Evolutionary conservation across 1,139 yeast genomes (phyloP), one percentile per base, ranked within the genome.

Genomic region (Candida tropicalis): DNA sequence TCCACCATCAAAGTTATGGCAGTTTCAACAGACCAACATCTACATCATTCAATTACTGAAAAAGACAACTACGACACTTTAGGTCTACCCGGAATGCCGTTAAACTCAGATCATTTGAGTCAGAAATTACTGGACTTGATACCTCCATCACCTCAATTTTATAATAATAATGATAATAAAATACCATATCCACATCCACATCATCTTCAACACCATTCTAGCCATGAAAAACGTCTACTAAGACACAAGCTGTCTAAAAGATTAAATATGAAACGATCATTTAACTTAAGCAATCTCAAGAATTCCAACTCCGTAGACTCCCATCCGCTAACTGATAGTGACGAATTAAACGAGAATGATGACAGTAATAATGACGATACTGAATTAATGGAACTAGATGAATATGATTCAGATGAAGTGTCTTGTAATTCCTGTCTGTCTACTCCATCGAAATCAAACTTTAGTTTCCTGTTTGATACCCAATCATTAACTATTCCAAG

Each of bases 381-480:
- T 5, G 39, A 35, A 13, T 15, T 32, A 13, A 24, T 24, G 12
- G 37, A 41, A 24, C 7, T 26, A n/a, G 40, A 37, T 25, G 47
- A 42, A 22, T 43, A 46, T 18, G 39, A 29, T 25, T 42, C 42
- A n/a, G 52, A 48, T 32, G 46, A 50, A 4, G 9, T 37, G 2
- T 48, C 52, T 1, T 39, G 40, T 18, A 41, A 42, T 31, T 46
- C 50, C n/a, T 28, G 27, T 37, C 37, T 42, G 11, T 22, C 48
- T 11, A 24, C 25, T 6, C 35, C 22, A 8, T 27, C 35, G 13
- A 24, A 24, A 12, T n/a, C 27, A 12, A 12, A 27, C 18, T 27
- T 27, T 5, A 27, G 31, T 15, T 27, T 27, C 5, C 20, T 29
- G 34, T 29, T 29, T 29, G 34, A 29, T 17, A 16, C 8, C 16